Percentiles rank a stretch among this genome's conserved stretches.
Conservation (phyloP, 2,329 filamentous ascomycete genomes). For the Orbilia oligospora region DNA sequence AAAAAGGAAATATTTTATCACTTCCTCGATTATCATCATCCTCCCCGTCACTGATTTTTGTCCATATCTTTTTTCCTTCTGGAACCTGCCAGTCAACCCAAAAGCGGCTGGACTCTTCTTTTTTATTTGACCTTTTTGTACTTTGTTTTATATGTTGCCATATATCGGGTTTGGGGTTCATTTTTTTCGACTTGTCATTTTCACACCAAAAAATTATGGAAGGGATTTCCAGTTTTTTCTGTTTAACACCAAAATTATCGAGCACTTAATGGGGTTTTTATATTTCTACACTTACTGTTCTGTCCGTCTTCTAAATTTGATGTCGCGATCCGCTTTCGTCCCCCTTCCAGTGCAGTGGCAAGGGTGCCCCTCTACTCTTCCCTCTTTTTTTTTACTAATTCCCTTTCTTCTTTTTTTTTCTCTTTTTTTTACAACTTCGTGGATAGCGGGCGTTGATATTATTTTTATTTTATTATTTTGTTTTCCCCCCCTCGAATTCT, state of each 20-base stretch:
- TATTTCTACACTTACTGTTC: not conserved
- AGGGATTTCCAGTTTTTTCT: conserved; percentile 63
- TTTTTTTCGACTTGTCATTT: conserved; percentile 56
- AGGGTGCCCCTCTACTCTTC: conserved; percentile 7
- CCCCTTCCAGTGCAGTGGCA: not conserved
- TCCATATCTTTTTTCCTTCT: conserved; percentile 29
- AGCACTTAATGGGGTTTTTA: conserved; percentile 40
- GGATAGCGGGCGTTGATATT: conserved; percentile 58
- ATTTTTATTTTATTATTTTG: conserved; percentile 4
- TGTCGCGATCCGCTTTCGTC: not conserved
- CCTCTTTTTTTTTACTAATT: not conserved
- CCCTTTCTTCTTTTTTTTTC: not conserved
- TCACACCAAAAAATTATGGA: conserved; percentile 63
- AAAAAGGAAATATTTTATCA: conserved; percentile 43
- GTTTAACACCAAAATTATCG: conserved; percentile 47
- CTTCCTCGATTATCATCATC: conserved; percentile 12
- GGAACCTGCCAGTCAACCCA: conserved; percentile 15
- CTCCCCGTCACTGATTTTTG: not conserved
- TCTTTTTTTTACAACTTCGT: conserved; percentile 13
- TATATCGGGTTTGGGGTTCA: conserved; percentile 52
- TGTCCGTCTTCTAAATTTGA: not conserved
- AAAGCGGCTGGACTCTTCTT: conserved; percentile 52
- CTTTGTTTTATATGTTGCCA: conserved; percentile 62
- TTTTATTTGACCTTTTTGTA: conserved; percentile 52
- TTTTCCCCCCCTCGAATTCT: not conserved